A percentile compares a stretch with the other conserved stretches of the same genome.
Conservation (phyloP, 306 rosid species). For the Boehmeria nivea region DNA sequence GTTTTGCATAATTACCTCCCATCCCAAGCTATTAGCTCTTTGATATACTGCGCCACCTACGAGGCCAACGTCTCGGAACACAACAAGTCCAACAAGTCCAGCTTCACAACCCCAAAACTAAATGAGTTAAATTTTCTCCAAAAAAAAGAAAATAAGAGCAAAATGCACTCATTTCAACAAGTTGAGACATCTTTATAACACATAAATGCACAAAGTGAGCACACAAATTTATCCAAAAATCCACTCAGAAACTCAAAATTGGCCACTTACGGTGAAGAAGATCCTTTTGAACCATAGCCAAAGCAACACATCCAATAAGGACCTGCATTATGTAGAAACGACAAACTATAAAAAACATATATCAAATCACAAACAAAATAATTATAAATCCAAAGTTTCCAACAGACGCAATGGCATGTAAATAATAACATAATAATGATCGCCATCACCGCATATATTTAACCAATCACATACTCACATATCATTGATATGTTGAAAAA, state of each 20-base stretch:
- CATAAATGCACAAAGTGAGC: neutral
- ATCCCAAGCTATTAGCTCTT: slow-evolving; percentile 71
- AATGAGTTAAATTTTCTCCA: neutral
- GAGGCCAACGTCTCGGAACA: slow-evolving; percentile 75
- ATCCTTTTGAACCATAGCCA: slow-evolving; percentile 81
- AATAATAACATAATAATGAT: no score
- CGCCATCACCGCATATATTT: no score
- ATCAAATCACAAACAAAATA: neutral
- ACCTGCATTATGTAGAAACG: slow-evolving; percentile 42
- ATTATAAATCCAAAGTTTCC: no score
- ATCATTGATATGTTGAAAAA: no score
- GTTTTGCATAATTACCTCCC: slow-evolving; percentile 54
- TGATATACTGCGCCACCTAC: slow-evolving; percentile 74
- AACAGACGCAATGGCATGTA: no score
- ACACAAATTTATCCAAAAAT: neutral
- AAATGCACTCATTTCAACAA: no score
- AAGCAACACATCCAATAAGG: slow-evolving; percentile 84
- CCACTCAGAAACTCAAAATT: neutral
- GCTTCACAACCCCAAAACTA: slow-evolving; percentile 45
- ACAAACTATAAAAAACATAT: slow-evolving; percentile 12
- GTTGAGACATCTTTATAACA: no score
- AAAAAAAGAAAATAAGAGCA: neutral
- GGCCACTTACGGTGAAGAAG: slow-evolving; percentile 77
- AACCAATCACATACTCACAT: no score
- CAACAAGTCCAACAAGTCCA: slow-evolving; percentile 82